phyloP scores from a whole-genome alignment of 1,284 basidiomycete species.

The Cryptococcus sp. region DNA sequence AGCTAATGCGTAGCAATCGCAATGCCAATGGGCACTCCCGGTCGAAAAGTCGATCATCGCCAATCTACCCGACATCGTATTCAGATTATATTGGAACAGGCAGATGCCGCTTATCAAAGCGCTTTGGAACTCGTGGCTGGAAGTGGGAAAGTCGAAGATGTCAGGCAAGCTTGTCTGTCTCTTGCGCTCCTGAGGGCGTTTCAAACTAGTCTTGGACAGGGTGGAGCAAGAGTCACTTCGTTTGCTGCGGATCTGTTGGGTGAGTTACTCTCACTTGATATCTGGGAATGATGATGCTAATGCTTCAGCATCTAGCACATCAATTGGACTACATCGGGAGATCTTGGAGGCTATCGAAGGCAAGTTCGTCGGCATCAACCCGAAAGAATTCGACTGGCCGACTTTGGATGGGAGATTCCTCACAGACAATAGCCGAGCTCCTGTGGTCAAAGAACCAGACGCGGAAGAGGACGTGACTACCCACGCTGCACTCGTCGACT shows the following conservation, averaged over 20 bases:
- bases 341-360: slow-evolving; percentile 46
- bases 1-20: slow-evolving; percentile 60
- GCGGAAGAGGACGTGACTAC: slow-evolving; percentile 45
- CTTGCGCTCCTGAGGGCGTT: slow-evolving; percentile 68
- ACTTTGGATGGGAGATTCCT: slow-evolving; percentile 40
- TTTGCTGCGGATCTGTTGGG: slow-evolving; percentile 64
- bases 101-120: slow-evolving; percentile 66
- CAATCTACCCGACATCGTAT: slow-evolving; percentile 58
- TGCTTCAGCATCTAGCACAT: slow-evolving; percentile 53
- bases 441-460: neutral
- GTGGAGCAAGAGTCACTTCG: slow-evolving; percentile 53
- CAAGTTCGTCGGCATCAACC: slow-evolving; percentile 51
- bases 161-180: slow-evolving; percentile 67
- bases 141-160: slow-evolving; percentile 62
- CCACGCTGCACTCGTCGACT: slow-evolving; percentile 52
- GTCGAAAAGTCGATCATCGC: slow-evolving; percentile 48
- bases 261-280: slow-evolving; percentile 41
- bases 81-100: slow-evolving; percentile 58
- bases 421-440: neutral
- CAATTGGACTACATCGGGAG: slow-evolving; percentile 74
- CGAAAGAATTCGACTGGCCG: slow-evolving; percentile 68
- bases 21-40: slow-evolving; percentile 71
- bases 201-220: slow-evolving; percentile 70
- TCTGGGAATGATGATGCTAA: slow-evolving; percentile 50
- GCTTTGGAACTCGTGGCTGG: slow-evolving; percentile 59